These are phyloP conservation scores for Globisporangium emineosum DNA, from an alignment of 352 stramenopile species.

Conservation along the genomic window DNA sequence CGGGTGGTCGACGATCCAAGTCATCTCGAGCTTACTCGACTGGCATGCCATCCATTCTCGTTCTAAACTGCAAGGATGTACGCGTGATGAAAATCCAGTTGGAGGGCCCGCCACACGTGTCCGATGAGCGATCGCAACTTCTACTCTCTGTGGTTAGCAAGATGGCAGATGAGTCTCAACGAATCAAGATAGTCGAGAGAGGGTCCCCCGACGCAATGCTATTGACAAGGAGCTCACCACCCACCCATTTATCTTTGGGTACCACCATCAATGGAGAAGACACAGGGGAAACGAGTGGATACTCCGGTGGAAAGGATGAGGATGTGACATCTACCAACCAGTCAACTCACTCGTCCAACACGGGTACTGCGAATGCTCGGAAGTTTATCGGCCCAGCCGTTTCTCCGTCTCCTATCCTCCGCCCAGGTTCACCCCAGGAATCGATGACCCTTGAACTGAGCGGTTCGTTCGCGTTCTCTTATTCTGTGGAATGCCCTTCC, in stretches of 20 bases:
- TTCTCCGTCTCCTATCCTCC: slow-evolving; percentile 40
- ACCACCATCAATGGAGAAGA: slow-evolving; percentile 1
- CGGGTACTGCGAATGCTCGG: not conserved
- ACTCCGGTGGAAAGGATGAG: slow-evolving; percentile 3
- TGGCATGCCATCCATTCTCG: slow-evolving; percentile 50
- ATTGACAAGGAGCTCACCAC: slow-evolving; percentile 1
- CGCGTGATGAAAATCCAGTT: slow-evolving; percentile 69
- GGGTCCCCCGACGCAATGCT: not conserved
- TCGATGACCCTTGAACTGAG: slow-evolving; percentile 44
- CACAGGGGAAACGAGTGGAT: slow-evolving; percentile 6
- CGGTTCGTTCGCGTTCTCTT: slow-evolving; percentile 69
- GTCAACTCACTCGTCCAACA: not conserved
- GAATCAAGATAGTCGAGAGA: slow-evolving; percentile 36
- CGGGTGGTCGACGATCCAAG: slow-evolving; percentile 50
- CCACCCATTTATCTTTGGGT: slow-evolving; percentile 11
- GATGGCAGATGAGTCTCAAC: slow-evolving; percentile 56
- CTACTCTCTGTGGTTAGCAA: slow-evolving; percentile 49
- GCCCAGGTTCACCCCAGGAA: slow-evolving; percentile 24
- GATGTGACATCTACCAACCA: not conserved
- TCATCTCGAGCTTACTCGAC: slow-evolving; percentile 48
- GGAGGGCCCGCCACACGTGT: slow-evolving; percentile 40
- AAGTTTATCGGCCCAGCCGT: slow-evolving; percentile 23
- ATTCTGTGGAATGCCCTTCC: slow-evolving; percentile 36
- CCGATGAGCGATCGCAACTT: slow-evolving; percentile 48
- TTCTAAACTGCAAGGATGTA: slow-evolving; percentile 79